A percentile compares a stretch with the other conserved stretches of the same genome.
These are phyloP conservation scores for Medicago arabica DNA, from an alignment of 306 rosid genomes.

Conservation along the genomic window DNA sequence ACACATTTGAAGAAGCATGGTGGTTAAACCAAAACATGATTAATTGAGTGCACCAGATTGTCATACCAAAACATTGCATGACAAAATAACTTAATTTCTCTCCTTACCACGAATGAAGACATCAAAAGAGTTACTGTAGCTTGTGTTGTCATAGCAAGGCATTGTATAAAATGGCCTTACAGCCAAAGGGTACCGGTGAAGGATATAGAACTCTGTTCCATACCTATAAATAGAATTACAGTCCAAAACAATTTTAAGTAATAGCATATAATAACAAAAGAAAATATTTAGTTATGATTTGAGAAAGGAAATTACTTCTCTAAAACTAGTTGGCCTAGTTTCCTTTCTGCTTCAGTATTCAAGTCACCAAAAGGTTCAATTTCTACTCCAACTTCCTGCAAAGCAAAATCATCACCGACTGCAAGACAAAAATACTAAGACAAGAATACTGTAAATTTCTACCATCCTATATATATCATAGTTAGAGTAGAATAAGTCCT, in stretches of 20 bases:
- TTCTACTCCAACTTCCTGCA: conserved; percentile 83
- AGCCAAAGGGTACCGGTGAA: conserved; percentile 86
- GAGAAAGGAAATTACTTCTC: conserved; percentile 67
- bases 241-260: background rate
- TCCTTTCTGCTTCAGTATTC: conserved; percentile 88
- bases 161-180: conserved; percentile 94
- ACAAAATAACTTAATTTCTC: conserved; percentile 14
- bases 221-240: conserved; percentile 56
- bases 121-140: conserved; percentile 89
- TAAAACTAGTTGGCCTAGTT: conserved; percentile 77
- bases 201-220: conserved; percentile 91
- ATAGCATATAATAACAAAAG: conserved; percentile 9
- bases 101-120: conserved; percentile 90
- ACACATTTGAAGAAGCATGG: background rate
- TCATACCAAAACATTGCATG: conserved; percentile 8
- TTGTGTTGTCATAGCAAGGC: conserved; percentile 85
- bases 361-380: conserved; percentile 91
- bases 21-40: background rate
- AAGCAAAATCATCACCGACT: conserved; percentile 35
- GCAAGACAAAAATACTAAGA: conserved; percentile 29
- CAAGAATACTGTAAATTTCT: conserved; percentile 15
- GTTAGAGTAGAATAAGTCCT: background rate
- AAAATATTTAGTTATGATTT: background rate
- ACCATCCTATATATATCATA: background rate
- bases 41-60: background rate